Evolutionary conservation across 2,329 filamentous ascomycete genomes (phyloP), one percentile per base, ranked within the genome.

Genomic region (Volutella citrinella): DNA sequence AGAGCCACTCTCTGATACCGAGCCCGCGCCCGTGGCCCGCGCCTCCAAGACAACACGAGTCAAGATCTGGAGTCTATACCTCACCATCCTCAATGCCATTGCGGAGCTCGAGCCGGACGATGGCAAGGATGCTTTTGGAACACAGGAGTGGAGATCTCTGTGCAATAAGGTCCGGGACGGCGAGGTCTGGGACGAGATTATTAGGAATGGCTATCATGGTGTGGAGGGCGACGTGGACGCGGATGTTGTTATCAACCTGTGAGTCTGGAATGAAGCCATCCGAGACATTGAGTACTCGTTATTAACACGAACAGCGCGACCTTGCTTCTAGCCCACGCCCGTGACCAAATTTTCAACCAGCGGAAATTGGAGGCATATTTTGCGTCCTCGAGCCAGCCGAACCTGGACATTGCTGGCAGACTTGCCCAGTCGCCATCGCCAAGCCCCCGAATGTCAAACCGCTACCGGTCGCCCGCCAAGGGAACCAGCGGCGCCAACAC

Each of bases 31-130:
- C 5, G 80, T 96, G 33, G 83, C 87, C 34, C 78, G 75, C 44
- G 88, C 88, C 33, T 90, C 86, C 25, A 80, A 84, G 47, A 85
- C 82, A 19, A 93, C 87, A 37, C 75, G 90, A 46, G 84, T 95
- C 61, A 98, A 97, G 64, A 84, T 97, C 45, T 98, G 93, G 93
- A 95, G 89, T 61, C 74, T 98, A 53, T 98, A 97, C 60, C 76
- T 97, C 46, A 95, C 90, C 13, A 84, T 96, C 31, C 72, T 97
- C 43, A 95, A 96, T 66, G 85, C 88, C 23, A 84, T 96, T 45
- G 72, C 95, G 21, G 91, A 97, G 55, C 72, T 97, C 56, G 88
- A 89, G 36, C 74, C 86, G 3, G 87, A 95, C 48, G 90, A 96
- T 61, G 93, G 91, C 30, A 95, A 93, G 67, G 78, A 83, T 32